These are phyloP conservation scores for Daldinia childiae DNA, from an alignment of 495 filamentous ascomycete genomes.

Conservation along the genomic window DNA sequence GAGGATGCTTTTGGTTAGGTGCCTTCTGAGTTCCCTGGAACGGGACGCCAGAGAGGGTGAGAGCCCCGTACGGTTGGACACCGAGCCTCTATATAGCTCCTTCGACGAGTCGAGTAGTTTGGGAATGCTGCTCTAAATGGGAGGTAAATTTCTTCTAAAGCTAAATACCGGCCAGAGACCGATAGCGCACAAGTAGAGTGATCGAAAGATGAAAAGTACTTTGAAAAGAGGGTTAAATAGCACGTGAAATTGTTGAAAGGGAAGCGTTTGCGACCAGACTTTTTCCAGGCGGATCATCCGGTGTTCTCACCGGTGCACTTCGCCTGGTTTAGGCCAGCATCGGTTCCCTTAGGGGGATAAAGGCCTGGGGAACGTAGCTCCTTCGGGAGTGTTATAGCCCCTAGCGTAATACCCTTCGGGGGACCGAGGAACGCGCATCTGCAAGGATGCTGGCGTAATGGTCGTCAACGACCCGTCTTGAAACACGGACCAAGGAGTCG, in stretches of 20 bases:
- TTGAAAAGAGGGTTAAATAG: constrained; percentile 16
- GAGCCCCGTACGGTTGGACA: constrained; percentile 65
- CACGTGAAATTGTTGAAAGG: constrained; percentile 16
- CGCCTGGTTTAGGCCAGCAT: constrained; percentile 14
- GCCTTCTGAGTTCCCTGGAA: constrained; percentile 69
- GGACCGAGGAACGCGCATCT: constrained; percentile 7
- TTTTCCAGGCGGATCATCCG: constrained; percentile 13
- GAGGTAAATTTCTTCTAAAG: constrained; percentile 77
- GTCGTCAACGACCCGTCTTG: constrained; percentile 12
- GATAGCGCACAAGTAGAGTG: constrained; percentile 15
- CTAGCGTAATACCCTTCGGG: constrained; percentile 4
- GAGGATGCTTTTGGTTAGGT: constrained; percentile 68
- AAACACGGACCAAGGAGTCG: constrained; percentile 12
- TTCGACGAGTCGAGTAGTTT: constrained; percentile 76
- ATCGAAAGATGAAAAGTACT: constrained; percentile 15
- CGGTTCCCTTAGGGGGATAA: constrained; percentile 7
- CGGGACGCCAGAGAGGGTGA: constrained; percentile 69
- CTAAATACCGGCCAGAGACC: constrained; percentile 50
- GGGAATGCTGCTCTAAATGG: constrained; percentile 74
- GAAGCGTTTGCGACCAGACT: constrained; percentile 14
- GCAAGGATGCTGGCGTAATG: constrained; percentile 15
- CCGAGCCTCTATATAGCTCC: constrained; percentile 64
- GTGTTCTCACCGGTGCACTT: constrained; percentile 13
- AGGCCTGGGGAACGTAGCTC: constrained; percentile 4
- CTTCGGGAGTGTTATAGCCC: constrained; percentile 14